Conservation (phyloP, 495 filamentous ascomycete genomes). For the Trichocladium uniseriatum region DNA sequence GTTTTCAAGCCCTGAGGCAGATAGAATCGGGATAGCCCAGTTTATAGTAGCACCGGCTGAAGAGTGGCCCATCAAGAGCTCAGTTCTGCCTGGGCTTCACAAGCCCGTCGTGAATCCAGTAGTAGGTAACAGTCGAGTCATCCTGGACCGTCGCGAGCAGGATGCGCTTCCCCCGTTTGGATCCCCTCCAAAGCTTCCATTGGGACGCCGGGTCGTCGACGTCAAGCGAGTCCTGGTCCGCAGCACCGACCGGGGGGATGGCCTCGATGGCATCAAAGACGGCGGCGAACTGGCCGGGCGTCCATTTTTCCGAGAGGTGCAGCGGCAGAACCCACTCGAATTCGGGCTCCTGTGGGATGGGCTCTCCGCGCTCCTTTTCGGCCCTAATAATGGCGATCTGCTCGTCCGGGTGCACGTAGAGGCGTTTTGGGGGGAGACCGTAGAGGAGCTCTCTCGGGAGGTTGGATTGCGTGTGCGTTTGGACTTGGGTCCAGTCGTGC, state of each 20-base stretch:
- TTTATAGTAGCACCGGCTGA: neutral
- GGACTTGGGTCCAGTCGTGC: constrained; percentile 72
- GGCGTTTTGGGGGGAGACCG: constrained; percentile 73
- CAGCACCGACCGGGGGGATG: constrained; percentile 29
- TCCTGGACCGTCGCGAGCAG: constrained; percentile 75
- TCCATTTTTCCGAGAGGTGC: constrained; percentile 76
- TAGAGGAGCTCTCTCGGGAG: constrained; percentile 62
- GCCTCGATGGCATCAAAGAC: constrained; percentile 68
- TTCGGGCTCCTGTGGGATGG: constrained; percentile 44
- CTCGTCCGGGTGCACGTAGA: constrained; percentile 91
- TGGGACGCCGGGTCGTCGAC: constrained; percentile 13
- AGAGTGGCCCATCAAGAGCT: constrained; percentile 4
- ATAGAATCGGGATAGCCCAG: neutral
- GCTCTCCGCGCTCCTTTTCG: constrained; percentile 29
- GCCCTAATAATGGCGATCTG: constrained; percentile 68
- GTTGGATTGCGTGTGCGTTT: constrained; percentile 43
- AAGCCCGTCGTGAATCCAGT: constrained; percentile 87
- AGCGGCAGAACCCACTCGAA: constrained; percentile 83
- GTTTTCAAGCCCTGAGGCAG: constrained; percentile 39
- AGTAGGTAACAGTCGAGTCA: constrained; percentile 92
- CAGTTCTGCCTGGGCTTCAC: constrained; percentile 95
- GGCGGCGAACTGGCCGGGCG: constrained; percentile 58
- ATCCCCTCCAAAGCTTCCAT: constrained; percentile 31
- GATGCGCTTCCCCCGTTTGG: constrained; percentile 56
- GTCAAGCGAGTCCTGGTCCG: constrained; percentile 12